Evolutionary conservation across 345 rosid genomes (phyloP).

Genomic region (Ceriops decandra): DNA sequence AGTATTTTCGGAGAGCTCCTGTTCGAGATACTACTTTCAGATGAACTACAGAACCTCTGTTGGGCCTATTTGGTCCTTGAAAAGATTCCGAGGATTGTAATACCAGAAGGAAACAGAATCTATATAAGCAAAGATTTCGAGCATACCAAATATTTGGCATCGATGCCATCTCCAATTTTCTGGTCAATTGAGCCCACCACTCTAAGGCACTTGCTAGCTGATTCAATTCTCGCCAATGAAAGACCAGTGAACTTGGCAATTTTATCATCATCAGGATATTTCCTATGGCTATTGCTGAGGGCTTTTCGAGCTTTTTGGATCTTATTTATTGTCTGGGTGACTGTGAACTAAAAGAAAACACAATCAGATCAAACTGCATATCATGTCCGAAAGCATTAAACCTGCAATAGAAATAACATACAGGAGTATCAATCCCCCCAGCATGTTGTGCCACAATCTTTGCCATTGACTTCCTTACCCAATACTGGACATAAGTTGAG

Average conservation of each 20-base stretch:
- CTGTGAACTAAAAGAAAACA: constrained; percentile 31
- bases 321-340: constrained; percentile 48
- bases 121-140: neutral
- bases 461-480: constrained; percentile 76
- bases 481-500: constrained; percentile 81
- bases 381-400: neutral
- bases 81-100: too few species aligned
- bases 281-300: constrained; percentile 44
- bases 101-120: too few species aligned
- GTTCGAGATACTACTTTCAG: neutral
- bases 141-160: constrained; percentile 58
- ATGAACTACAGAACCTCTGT: neutral
- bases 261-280: constrained; percentile 52
- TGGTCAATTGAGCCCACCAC: constrained; percentile 75
- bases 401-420: constrained; percentile 25
- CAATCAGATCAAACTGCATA: constrained; percentile 11
- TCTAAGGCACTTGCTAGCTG: constrained; percentile 63
- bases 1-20: neutral
- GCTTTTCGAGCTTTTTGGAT: constrained; percentile 66
- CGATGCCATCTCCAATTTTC: constrained; percentile 48
- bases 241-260: constrained; percentile 57
- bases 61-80: too few species aligned
- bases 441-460: constrained; percentile 52
- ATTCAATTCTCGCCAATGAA: constrained; percentile 59
- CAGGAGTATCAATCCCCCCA: constrained; percentile 70